Percentiles rank a stretch among this genome's conserved stretches.
Evolutionary conservation across 2,329 filamentous ascomycete genomes (phyloP).

Genomic region (Penicillium expansum): DNA sequence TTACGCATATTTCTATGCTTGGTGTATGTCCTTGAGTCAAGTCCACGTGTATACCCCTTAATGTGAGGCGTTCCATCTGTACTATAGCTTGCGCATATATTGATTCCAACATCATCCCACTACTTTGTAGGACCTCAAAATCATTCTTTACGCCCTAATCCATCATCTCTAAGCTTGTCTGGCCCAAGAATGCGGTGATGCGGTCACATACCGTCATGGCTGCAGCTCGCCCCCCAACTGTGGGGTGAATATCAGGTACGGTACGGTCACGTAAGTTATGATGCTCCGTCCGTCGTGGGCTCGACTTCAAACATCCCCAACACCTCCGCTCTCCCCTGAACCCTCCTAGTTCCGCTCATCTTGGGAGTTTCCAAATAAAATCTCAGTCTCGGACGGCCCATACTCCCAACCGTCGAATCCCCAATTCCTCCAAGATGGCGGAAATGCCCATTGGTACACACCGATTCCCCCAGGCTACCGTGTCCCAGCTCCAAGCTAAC

Average conservation of each 20-base stretch:
- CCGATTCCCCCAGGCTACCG: conserved; percentile 18
- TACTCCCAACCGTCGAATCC: conserved; percentile 3
- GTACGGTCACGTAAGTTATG: conserved; percentile 30
- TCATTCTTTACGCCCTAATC: background rate
- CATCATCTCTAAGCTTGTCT: background rate
- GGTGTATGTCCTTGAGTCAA: background rate
- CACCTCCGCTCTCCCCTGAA: conserved; percentile 18
- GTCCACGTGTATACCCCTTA: background rate
- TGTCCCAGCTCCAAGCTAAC: conserved; percentile 27
- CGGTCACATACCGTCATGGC: conserved; percentile 19
- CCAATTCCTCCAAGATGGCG: conserved; percentile 40
- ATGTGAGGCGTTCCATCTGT: background rate
- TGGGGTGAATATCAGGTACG: conserved; percentile 20
- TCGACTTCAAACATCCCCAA: conserved; percentile 20
- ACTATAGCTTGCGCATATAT: background rate
- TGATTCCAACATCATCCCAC: background rate
- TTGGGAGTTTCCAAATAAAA: conserved; percentile 12
- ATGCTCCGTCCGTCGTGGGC: conserved; percentile 23
- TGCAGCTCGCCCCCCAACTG: conserved; percentile 10
- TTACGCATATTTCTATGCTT: background rate
- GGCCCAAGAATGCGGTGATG: conserved; percentile 1
- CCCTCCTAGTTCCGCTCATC: conserved; percentile 19
- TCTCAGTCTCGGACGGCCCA: background rate
- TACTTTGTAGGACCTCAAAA: background rate
- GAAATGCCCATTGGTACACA: conserved; percentile 51